Evolutionary conservation across 352 stramenopile species (phyloP).

Genomic region (Phytophthora multivora): DNA sequence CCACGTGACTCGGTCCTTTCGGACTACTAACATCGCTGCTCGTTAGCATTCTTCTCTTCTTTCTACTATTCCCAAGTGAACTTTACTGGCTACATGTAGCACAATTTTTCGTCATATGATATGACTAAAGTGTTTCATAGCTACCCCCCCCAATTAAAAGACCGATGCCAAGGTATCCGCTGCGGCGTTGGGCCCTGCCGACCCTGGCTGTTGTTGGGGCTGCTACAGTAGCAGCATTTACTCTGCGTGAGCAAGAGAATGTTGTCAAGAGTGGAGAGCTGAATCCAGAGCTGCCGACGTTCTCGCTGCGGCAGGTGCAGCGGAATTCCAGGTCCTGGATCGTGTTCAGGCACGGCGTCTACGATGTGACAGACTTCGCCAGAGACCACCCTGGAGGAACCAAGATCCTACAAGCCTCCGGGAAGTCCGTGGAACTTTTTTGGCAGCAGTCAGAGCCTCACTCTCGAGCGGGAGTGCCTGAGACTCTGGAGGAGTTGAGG

Average conservation of each 20-base stretch:
- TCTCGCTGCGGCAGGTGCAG: slow-evolving; percentile 28
- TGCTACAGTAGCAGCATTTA: background rate
- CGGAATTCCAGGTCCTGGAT: slow-evolving; percentile 10
- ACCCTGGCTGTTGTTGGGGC: background rate
- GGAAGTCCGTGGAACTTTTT: slow-evolving; percentile 31
- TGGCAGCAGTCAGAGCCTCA: slow-evolving; percentile 30
- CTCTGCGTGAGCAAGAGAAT: background rate
- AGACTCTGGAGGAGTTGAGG: slow-evolving; percentile 22
- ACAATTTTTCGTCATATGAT: no score
- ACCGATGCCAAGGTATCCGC: background rate
- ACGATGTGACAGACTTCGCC: slow-evolving; percentile 30
- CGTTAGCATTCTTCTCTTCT: slow-evolving; percentile 1
- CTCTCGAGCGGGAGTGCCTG: background rate
- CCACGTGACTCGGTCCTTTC: background rate
- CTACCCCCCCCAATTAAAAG: background rate
- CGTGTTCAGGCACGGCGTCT: slow-evolving; percentile 30
- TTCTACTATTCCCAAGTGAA: no score
- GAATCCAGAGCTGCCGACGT: slow-evolving; percentile 14
- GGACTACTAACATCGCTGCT: background rate
- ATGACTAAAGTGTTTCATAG: no score
- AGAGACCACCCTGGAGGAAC: slow-evolving; percentile 15
- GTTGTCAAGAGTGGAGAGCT: background rate
- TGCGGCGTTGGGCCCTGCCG: slow-evolving; percentile 1
- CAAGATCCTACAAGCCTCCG: slow-evolving; percentile 21
- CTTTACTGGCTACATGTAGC: no score